These are phyloP conservation scores for Penicillium frequentans DNA, from an alignment of 2,329 filamentous ascomycete species.

Conservation along the genomic window DNA sequence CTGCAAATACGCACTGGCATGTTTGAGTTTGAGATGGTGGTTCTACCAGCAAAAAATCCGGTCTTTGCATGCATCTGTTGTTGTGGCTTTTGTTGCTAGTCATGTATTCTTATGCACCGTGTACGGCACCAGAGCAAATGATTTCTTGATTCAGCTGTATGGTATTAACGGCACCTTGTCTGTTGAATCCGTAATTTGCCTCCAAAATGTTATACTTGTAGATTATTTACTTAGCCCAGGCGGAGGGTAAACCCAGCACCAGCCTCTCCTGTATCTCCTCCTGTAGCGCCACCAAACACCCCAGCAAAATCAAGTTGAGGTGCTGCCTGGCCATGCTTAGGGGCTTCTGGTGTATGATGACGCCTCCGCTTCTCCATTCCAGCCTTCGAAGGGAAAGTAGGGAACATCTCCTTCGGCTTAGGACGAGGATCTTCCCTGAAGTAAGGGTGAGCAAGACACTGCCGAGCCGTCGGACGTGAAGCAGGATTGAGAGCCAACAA, in stretches of 20 bases:
- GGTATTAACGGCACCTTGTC: not conserved
- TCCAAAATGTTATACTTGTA: not conserved
- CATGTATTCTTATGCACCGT: not conserved
- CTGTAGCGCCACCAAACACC: constrained; percentile 67
- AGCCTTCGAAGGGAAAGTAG: constrained; percentile 93
- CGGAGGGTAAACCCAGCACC: constrained; percentile 60
- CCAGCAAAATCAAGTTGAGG: constrained; percentile 66
- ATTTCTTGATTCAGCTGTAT: not conserved
- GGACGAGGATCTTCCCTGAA: constrained; percentile 87
- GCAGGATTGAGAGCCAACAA: constrained; percentile 75
- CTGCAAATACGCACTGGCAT: not conserved
- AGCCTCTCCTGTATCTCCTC: constrained; percentile 63
- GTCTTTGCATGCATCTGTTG: not conserved
- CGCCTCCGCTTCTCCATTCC: constrained; percentile 79
- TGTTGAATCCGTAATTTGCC: not conserved
- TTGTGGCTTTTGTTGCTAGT: not conserved
- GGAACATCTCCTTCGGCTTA: constrained; percentile 89
- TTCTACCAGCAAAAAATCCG: not conserved
- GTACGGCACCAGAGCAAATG: not conserved
- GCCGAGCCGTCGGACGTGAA: constrained; percentile 66
- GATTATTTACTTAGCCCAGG: constrained; percentile 46
- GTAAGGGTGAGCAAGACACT: constrained; percentile 78
- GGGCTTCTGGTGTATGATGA: constrained; percentile 77
- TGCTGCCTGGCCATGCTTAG: constrained; percentile 70
- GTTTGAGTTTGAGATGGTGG: not conserved